Evolutionary conservation across 2,329 filamentous ascomycete species (phyloP).

Genomic region (Chaetomiaceae sp.): DNA sequence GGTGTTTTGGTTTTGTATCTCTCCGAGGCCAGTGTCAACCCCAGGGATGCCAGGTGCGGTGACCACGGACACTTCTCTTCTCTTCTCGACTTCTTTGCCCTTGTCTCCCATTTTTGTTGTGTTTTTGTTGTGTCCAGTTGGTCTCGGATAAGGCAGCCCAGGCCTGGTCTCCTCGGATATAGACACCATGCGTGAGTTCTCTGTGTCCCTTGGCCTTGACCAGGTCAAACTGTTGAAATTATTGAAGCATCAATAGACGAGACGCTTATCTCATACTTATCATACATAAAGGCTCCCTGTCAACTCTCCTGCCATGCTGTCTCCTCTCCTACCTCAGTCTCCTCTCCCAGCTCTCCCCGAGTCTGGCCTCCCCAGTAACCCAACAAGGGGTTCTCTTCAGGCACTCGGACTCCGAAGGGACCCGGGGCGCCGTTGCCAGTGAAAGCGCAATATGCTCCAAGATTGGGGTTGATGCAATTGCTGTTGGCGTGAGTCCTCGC

Average conservation of each 20-base stretch:
- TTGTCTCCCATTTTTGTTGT: not conserved
- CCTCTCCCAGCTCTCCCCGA: conserved; percentile 8
- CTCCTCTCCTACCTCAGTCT: conserved; percentile 9
- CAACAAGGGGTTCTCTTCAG: conserved; percentile 9
- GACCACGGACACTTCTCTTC: no score
- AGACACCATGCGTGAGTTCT: conserved; percentile 10
- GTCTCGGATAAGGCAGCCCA: not conserved
- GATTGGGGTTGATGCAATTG: conserved; percentile 61
- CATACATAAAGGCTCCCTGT: conserved; percentile 9
- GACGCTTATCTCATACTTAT: no score
- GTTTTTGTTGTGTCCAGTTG: not conserved
- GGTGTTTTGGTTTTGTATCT: no score
- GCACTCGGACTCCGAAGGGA: conserved; percentile 14
- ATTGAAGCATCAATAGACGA: no score
- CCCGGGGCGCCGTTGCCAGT: conserved; percentile 61
- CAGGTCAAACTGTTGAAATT: no score
- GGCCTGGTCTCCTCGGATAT: not conserved
- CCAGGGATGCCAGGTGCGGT: no score
- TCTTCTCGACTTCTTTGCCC: not conserved
- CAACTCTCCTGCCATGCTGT: not conserved
- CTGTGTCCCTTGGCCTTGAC: no score
- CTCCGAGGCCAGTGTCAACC: no score
- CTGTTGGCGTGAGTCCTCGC: conserved; percentile 40
- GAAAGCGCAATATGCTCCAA: conserved; percentile 64
- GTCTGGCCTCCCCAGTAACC: conserved; percentile 8